A percentile compares a stretch with the other conserved stretches of the same genome.
These are phyloP conservation scores for Solanum corneliomulleri DNA, from an alignment of 257 asterid genomes.

Conservation along the genomic window DNA sequence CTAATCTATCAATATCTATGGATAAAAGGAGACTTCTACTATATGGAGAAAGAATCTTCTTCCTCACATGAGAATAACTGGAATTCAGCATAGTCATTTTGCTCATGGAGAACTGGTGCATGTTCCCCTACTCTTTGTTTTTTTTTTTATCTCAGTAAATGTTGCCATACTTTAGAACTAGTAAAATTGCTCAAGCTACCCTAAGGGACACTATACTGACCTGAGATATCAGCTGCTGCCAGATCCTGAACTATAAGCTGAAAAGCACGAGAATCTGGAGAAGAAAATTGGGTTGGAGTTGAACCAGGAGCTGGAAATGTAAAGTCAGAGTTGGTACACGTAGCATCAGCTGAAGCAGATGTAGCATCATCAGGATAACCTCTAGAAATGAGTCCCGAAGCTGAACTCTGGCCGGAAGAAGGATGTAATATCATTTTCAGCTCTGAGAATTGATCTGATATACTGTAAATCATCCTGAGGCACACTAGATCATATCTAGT, in stretches of 20 bases:
- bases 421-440: slow-evolving; percentile 81
- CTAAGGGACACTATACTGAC: slow-evolving; percentile 56
- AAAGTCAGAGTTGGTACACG: slow-evolving; percentile 81
- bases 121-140: neutral
- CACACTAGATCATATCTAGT: slow-evolving; percentile 69
- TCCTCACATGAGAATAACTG: neutral
- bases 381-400: slow-evolving; percentile 50
- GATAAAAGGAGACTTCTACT: slow-evolving; percentile 6
- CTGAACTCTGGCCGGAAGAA: slow-evolving; percentile 58
- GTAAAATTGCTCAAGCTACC: slow-evolving; percentile 14
- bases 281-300: slow-evolving; percentile 44
- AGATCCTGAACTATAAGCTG: slow-evolving; percentile 95
- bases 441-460: slow-evolving; percentile 97
- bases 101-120: neutral
- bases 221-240: slow-evolving; percentile 78
- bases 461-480: slow-evolving; percentile 99
- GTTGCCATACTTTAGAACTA: slow-evolving; percentile 9
- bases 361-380: slow-evolving; percentile 48
- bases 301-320: slow-evolving; percentile 89
- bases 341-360: slow-evolving; percentile 64
- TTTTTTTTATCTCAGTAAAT: neutral
- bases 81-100: neutral
- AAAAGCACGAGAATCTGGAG: slow-evolving; percentile 62
- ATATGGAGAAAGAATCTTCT: slow-evolving; percentile 1
- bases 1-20: slow-evolving; percentile 15